phyloP scores from a whole-genome alignment of 2,329 filamentous ascomycete species.

The Penicillium sp. region DNA sequence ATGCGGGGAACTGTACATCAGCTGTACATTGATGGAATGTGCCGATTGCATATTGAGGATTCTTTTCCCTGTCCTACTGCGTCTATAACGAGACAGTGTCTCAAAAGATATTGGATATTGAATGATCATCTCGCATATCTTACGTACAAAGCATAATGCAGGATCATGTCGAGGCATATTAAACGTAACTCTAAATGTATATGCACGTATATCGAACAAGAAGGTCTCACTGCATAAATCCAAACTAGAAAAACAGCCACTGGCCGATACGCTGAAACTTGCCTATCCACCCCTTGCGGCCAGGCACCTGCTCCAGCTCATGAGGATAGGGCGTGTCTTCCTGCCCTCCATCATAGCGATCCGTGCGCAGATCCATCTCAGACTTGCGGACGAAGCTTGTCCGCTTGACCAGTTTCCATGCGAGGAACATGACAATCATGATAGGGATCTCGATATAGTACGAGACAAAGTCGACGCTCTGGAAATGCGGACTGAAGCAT shows the following conservation, averaged over 20 bases:
- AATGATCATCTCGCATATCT: background rate
- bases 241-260: conserved; percentile 38
- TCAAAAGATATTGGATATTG: background rate
- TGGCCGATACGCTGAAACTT: conserved; percentile 33
- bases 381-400: conserved; percentile 45
- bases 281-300: conserved; percentile 10
- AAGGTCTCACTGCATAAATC: conserved; percentile 5
- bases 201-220: background rate
- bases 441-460: conserved; percentile 61
- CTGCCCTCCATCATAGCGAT: conserved; percentile 38
- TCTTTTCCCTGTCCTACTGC: background rate
- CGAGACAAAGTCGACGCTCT: conserved; percentile 58
- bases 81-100: background rate
- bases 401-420: conserved; percentile 52
- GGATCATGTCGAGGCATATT: background rate
- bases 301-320: conserved; percentile 20
- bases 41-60: background rate
- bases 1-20: conserved; percentile 4
- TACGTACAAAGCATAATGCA: background rate
- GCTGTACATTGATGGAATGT: background rate
- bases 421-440: conserved; percentile 53
- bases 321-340: conserved; percentile 26
- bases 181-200: background rate
- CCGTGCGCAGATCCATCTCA: conserved; percentile 52
- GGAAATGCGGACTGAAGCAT: conserved; percentile 58